Evolutionary conservation across 345 rosid species (phyloP), one percentile per base, ranked within the genome.

Genomic region (Syzygium jambos): DNA sequence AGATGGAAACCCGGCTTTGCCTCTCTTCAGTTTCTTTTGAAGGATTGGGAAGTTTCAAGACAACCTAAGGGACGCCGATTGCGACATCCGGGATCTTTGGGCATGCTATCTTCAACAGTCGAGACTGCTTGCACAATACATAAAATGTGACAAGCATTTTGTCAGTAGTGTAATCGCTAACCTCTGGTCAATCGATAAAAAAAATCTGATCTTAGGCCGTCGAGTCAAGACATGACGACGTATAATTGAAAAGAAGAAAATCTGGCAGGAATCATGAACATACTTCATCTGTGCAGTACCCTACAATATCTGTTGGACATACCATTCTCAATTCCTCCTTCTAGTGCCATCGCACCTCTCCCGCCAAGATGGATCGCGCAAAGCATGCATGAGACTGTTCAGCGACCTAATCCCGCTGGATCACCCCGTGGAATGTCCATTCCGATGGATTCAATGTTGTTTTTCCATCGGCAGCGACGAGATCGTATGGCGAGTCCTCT

Each of bases 391-490:
- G 59, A 78, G 78, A 61, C 29, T 15, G 34, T 17, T 55, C 56
- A 15, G 80, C 86, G 52, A 30, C 56, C 87, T 91, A 96, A 63
- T 95, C 96, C 99, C 99, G 94, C 85, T 93, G 97, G 87, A 93
- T 87, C 87, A 90, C 96, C 93, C 98, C 87, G 89, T 96, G 95
- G 85, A 94, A 90, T 11, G 98, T 98, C 98, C 99, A 96, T 23
- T 95, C 98, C 0, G 97, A 94, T 11, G 98, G 92, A 89, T 96
- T 98, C 30, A 96, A 82, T 0, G 99, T 96, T 23, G 83, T 91
- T 90, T 93, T 91, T 52, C 98, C 98, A 88, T 96, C 94, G 2
- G 98, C 98, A 14, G 96, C 93, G 15, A 96, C 98, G 54, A 95
- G 96, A 92, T 96, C 95, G 85, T 92, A 95, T 0, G 96, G 91